These are phyloP conservation scores for Mucor mucedo DNA, from an alignment of 371 early-diverging fungal species.

Conservation along the genomic window DNA sequence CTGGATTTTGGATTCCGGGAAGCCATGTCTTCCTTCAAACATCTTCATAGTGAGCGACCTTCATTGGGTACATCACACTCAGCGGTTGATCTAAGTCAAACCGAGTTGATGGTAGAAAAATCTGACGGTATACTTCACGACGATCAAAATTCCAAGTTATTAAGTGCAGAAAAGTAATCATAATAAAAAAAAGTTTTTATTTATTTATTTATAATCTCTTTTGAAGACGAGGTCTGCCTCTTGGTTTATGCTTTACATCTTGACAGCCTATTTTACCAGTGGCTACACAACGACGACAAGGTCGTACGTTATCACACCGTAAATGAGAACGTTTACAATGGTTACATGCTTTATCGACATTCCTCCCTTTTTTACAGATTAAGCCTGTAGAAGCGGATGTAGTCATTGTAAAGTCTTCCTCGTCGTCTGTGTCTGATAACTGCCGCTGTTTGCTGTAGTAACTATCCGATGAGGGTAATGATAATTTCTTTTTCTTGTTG, in stretches of 20 bases:
- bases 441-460: constrained; percentile 5
- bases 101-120: constrained; percentile 16
- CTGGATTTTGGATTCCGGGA: constrained; percentile 59
- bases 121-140: constrained; percentile 33
- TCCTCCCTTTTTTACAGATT: constrained; percentile 35
- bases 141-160: constrained; percentile 41
- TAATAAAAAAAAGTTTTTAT: background rate
- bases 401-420: constrained; percentile 1
- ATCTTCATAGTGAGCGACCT: constrained; percentile 22
- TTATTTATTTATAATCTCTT: constrained; percentile 7
- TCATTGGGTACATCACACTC: constrained; percentile 38
- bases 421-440: constrained; percentile 15
- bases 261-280: constrained; percentile 51
- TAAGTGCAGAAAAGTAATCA: constrained; percentile 29
- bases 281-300: constrained; percentile 47
- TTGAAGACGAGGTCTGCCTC: constrained; percentile 42
- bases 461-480: constrained; percentile 3
- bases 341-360: constrained; percentile 53
- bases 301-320: constrained; percentile 48
- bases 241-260: constrained; percentile 53
- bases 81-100: constrained; percentile 38
- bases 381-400: background rate
- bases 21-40: constrained; percentile 57
- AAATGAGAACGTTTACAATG: constrained; percentile 53
- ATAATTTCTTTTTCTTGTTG: background rate